A percentile compares a stretch with the other conserved stretches of the same genome.
Evolutionary conservation across 176 grass and related monocot genomes (phyloP).

Genomic region (sorghum (Sorghum bicolor)): Sorghum_bicolor_NCBIv3 NC_012874.2:68660001-68660500

Average conservation of each 20-base stretch:
- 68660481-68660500: slow-evolving; percentile 56
- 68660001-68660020: slow-evolving; percentile 78
- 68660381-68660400: slow-evolving; percentile 49
- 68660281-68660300: background rate
- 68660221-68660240: slow-evolving; percentile 72
- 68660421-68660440: slow-evolving; percentile 81
- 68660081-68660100: slow-evolving; percentile 41
- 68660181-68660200: slow-evolving; percentile 63
- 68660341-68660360: background rate
- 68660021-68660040: slow-evolving; percentile 68
- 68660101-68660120: slow-evolving; percentile 96
- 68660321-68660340: background rate
- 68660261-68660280: slow-evolving; percentile 52
- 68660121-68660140: slow-evolving; percentile 86
- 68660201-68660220: slow-evolving; percentile 61
- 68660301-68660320: background rate
- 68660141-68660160: slow-evolving; percentile 64
- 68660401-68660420: slow-evolving; percentile 39
- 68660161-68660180: slow-evolving; percentile 76
- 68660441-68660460: slow-evolving; percentile 84
- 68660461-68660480: slow-evolving; percentile 89
- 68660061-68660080: background rate
- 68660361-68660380: background rate
- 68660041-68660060: slow-evolving; percentile 26
- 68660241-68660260: slow-evolving; percentile 62